Evolutionary conservation across 768 basidiomycete species (phyloP), one percentile per base, ranked within the genome.

Genomic region (Tricholoma bakamatsutake): DNA sequence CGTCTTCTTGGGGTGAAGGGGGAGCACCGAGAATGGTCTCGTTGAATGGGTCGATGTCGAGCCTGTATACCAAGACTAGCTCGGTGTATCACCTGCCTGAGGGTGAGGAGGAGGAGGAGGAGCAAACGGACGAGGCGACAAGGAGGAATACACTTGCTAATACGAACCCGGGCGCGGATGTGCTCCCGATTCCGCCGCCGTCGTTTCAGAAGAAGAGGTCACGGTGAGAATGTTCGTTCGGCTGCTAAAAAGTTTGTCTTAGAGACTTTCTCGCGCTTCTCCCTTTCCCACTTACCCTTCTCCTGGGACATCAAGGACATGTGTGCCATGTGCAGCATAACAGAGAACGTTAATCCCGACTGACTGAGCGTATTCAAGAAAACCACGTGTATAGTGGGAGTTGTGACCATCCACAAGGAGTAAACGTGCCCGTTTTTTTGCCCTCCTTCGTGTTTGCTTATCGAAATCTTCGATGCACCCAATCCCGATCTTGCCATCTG

Each of bases 361-460:
- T 24, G 21, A 3, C 21, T 43, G 46, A 5, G 67, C 66, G 63
- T 66, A 69, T 10, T 58, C 37, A 0, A 73, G 61, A 55, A 73
- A 68, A 7, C 42, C 56, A 10, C 50, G 39, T 15, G 67, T 67
- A 34, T 60, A 65, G 58, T 73, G 70, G 4, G 72, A 73, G 51
- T 64, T 68, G 54, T 76, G 73, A 10, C 76, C 71, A 66, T 76
- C 71, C 13, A 75, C 65, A 9, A 75, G 54, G 12, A 76, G 66
- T 8, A 74, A 46, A 1, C 68, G 59, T 9, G 58, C 35, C 17
- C 59, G 28, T 0, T 69, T 68, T 11, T 63, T 60, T 37, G 53
- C 43, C 28, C 48, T 54, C 39, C 11, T 3, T 18, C 17, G 5
- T 27, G 33, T 54, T 11, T 48, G 46, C 15, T 47, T 11, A 18